Conservation (phyloP, 2,329 filamentous ascomycete genomes). For the Knufia petricola region DNA sequence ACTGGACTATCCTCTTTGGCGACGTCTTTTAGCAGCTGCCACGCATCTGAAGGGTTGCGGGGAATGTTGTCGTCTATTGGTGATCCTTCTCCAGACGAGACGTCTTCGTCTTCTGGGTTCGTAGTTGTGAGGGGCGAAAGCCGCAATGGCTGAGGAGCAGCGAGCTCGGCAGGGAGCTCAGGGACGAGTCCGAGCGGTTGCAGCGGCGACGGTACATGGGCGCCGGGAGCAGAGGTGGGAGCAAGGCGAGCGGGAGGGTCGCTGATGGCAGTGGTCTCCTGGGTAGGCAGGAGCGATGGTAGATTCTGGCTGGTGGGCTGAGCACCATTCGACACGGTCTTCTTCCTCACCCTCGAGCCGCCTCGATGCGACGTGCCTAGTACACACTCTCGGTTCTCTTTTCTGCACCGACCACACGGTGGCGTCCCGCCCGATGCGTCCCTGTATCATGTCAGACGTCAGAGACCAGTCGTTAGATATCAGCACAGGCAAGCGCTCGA, state of each 20-base stretch:
- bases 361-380: constrained; percentile 51
- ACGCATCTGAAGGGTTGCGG: constrained; percentile 39
- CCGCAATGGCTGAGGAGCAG: not conserved
- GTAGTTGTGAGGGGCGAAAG: not conserved
- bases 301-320: not conserved
- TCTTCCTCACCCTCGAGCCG: constrained; percentile 48
- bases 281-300: not conserved
- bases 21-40: constrained; percentile 39
- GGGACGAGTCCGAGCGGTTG: too few species aligned
- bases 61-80: constrained; percentile 34
- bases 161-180: too few species aligned
- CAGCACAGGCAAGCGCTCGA: not conserved
- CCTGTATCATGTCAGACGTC: constrained; percentile 26
- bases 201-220: too few species aligned
- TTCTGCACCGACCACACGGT: constrained; percentile 49
- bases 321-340: constrained; percentile 25
- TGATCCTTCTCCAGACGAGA: constrained; percentile 29
- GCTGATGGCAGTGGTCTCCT: not conserved
- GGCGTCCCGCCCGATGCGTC: constrained; percentile 39
- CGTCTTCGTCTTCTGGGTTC: constrained; percentile 31
- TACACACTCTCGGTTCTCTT: constrained; percentile 49
- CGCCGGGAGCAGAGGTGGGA: too few species aligned
- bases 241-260: too few species aligned
- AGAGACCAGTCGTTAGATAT: too few species aligned
- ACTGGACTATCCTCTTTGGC: constrained; percentile 30